Evolutionary conservation across 768 basidiomycete species (phyloP), one percentile per base, ranked within the genome.

Genomic region (Tylopilus balloui): DNA sequence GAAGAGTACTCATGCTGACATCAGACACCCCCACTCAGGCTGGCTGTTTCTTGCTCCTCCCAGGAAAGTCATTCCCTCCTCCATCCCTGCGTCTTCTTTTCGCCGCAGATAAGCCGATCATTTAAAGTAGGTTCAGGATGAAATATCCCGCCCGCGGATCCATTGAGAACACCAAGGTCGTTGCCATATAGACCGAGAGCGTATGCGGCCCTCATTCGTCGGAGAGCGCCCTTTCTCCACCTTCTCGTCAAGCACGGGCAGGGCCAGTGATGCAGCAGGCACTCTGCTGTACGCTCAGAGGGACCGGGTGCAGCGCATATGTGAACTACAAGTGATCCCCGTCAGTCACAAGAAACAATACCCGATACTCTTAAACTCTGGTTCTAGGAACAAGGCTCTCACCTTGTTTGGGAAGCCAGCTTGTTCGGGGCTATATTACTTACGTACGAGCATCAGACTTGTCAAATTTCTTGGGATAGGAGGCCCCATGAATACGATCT

Each of bases 71-170:
- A 25, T 36, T 48, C 54, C 51, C 50, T 54, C 51, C 48, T 50
- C 34, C 42, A 47, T 42, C 23, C 53, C 44, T 53, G 46, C 54
- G 49, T 54, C 37, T 42, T 56, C 52, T 45, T 56, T 55, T 42
- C 11, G 51, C 58, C 61, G 58, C 62, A 45, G 51, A 38, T 47
- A 32, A 58, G 52, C 63, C 61, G 63, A 60, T 60, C 53, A 45
- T 54, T 32, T 41, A 25, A 51, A 39, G 34, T 31, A 25, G 17
- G 39, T 44, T 40, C 27, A 52, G 24, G 49, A 24, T 54, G 55
- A 64, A 60, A 53, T 55, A 48, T 47, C 46, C 61, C 56, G 42
- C 46, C 52, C 59, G 65, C 55, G 63, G 66, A 56, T 58, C 67
- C 59, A 47, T 39, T 41, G 13, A 47, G 50, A 42, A 44, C 44